A percentile compares a stretch with the other conserved stretches of the same genome.
phyloP scores from a whole-genome alignment of 2,329 filamentous ascomycete species.

The Cytospora piceicola region DNA sequence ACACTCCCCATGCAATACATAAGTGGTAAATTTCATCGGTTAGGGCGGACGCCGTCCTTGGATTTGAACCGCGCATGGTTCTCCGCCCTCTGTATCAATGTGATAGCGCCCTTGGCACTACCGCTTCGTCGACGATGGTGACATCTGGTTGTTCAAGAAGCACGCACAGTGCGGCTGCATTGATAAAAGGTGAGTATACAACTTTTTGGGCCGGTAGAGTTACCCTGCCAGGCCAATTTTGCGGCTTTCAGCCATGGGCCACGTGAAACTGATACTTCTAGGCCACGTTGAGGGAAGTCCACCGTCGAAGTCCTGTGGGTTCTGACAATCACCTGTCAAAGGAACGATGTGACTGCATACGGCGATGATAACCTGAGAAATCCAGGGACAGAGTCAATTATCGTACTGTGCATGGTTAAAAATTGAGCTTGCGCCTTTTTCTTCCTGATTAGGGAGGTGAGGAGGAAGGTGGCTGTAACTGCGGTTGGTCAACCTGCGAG shows the following conservation, averaged over 20 bases:
- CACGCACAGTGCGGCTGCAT: neutral
- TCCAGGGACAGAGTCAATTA: neutral
- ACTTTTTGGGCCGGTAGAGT: neutral
- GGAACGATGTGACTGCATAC: neutral
- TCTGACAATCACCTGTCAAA: neutral
- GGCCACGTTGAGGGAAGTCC: neutral
- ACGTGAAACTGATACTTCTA: conserved; percentile 2
- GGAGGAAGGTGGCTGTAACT: conserved; percentile 9
- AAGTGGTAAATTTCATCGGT: neutral
- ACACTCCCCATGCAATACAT: neutral
- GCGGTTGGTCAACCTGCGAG: conserved; percentile 8
- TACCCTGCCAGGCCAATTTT: neutral
- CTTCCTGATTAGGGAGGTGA: conserved; percentile 7
- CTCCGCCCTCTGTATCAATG: neutral
- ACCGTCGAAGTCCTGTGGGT: neutral
- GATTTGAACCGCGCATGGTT: neutral
- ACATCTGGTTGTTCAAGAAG: neutral
- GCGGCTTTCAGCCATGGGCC: neutral
- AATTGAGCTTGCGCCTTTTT: neutral
- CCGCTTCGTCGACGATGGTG: neutral
- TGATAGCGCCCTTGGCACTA: neutral
- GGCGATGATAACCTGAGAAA: neutral
- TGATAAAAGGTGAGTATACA: neutral
- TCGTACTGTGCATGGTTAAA: neutral
- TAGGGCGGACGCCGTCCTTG: neutral